Evolutionary conservation across 164 flowering plant genomes (phyloP).

Genomic region (Dillenia turbinata): DNA sequence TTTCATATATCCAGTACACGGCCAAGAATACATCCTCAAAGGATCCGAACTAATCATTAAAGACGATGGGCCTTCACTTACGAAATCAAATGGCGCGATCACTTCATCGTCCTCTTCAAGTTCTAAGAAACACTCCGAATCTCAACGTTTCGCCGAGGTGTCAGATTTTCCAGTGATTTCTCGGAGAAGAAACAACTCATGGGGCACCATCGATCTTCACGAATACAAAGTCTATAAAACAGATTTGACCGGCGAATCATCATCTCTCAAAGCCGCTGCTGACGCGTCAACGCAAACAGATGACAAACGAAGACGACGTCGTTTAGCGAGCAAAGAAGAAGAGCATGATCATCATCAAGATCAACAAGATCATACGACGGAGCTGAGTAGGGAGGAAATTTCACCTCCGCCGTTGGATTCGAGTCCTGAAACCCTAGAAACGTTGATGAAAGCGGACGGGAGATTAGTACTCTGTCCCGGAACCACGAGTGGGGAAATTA

Average conservation of each 20-base stretch:
- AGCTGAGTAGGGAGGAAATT: conserved; percentile 66
- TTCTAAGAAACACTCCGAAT: conserved; percentile 19
- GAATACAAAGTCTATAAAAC: conserved; percentile 78
- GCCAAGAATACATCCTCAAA: conserved; percentile 89
- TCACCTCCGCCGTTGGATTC: conserved; percentile 92
- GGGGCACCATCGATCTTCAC: conserved; percentile 66
- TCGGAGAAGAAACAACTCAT: conserved; percentile 72
- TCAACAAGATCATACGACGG: conserved; percentile 24
- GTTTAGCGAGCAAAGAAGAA: conserved; percentile 30
- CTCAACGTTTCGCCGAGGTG: conserved; percentile 14
- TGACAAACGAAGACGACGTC: conserved; percentile 39
- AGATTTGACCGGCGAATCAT: conserved; percentile 21
- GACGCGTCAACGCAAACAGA: conserved; percentile 88
- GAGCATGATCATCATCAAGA: conserved; percentile 12
- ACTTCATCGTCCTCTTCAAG: conserved; percentile 14
- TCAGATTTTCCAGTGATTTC: conserved; percentile 27
- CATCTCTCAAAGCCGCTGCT: conserved; percentile 36
- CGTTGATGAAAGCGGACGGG: conserved; percentile 69
- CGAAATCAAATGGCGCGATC: conserved; percentile 22
- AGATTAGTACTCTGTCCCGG: conserved; percentile 23
- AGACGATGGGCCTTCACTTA: conserved; percentile 12
- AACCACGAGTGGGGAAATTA: conserved; percentile 13
- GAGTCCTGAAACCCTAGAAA: conserved; percentile 81
- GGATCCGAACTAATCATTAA: conserved; percentile 67
- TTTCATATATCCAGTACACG: conserved; percentile 76